Evolutionary conservation across 1,139 yeast genomes (phyloP).

Genomic region (Arxiozyma slooffiae): DNA sequence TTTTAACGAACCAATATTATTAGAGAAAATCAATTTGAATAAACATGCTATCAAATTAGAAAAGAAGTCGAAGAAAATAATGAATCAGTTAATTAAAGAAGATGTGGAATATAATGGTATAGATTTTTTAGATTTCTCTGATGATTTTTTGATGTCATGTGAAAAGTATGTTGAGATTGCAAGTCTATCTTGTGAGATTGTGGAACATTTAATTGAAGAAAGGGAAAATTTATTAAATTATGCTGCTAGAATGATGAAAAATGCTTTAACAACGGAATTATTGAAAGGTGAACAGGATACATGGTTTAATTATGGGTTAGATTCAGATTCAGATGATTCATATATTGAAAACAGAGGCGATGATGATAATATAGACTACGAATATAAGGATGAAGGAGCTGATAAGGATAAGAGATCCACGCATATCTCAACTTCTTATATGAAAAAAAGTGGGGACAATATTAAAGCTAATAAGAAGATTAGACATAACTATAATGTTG

Average conservation of each 20-base stretch:
- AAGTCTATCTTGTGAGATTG: constrained; percentile 37
- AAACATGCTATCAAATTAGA: constrained; percentile 29
- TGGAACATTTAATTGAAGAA: constrained; percentile 56
- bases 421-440: neutral
- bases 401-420: neutral
- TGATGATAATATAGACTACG: constrained; percentile 11
- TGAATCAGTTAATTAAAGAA: constrained; percentile 39
- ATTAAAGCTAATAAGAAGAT: neutral
- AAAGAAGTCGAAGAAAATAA: constrained; percentile 41
- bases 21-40: constrained; percentile 6
- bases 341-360: constrained; percentile 19
- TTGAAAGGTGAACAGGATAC: constrained; percentile 40
- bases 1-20: constrained; percentile 33
- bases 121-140: constrained; percentile 40
- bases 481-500: constrained; percentile 31
- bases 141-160: constrained; percentile 26
- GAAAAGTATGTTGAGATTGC: constrained; percentile 39
- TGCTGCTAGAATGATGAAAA: constrained; percentile 69
- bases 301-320: constrained; percentile 14
- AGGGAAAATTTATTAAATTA: constrained; percentile 60
- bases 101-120: constrained; percentile 39
- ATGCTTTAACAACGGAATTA: constrained; percentile 55
- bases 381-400: neutral
- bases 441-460: neutral
- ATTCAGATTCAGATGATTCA: constrained; percentile 10